Evolutionary conservation across 2,329 filamentous ascomycete genomes (phyloP).

Genomic region (Keithomyces neogunnii): DNA sequence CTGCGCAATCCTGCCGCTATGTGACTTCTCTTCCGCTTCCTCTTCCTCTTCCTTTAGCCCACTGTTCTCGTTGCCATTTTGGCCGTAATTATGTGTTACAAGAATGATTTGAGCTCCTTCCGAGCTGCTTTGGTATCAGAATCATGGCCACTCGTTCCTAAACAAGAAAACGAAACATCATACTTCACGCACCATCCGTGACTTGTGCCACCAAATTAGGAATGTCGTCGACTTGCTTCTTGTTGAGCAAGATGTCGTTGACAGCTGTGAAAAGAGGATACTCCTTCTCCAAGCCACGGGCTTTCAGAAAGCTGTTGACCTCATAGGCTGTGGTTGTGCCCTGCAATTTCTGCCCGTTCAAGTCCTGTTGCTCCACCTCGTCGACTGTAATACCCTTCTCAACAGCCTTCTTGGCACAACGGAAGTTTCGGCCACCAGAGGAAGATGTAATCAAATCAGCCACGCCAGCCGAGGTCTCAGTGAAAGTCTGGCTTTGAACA

Average conservation of each 20-base stretch:
- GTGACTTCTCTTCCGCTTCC: background rate
- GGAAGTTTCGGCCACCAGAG: slow-evolving; percentile 85
- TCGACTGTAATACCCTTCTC: slow-evolving; percentile 71
- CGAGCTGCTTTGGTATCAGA: slow-evolving; percentile 1
- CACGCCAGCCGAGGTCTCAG: slow-evolving; percentile 91
- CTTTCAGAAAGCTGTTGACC: slow-evolving; percentile 81
- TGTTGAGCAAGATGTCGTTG: slow-evolving; percentile 68
- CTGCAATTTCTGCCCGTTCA: slow-evolving; percentile 96
- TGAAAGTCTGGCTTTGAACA: slow-evolving; percentile 78
- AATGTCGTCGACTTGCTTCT: slow-evolving; percentile 71
- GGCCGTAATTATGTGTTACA: background rate
- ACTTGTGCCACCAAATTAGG: slow-evolving; percentile 51
- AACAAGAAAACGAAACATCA: background rate
- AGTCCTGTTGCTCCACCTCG: slow-evolving; percentile 79
- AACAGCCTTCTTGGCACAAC: slow-evolving; percentile 82
- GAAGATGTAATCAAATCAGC: slow-evolving; percentile 94
- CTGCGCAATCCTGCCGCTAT: background rate
- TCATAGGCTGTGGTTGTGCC: slow-evolving; percentile 88
- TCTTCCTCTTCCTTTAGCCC: background rate
- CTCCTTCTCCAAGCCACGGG: slow-evolving; percentile 65
- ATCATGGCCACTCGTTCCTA: background rate
- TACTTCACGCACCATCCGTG: slow-evolving; percentile 8
- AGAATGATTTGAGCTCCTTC: background rate
- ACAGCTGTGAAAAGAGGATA: slow-evolving; percentile 93
- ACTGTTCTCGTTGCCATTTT: background rate